Evolutionary conservation across 805 yeast genomes (phyloP).

Genomic region (Cyberlindnera petersonii): DNA sequence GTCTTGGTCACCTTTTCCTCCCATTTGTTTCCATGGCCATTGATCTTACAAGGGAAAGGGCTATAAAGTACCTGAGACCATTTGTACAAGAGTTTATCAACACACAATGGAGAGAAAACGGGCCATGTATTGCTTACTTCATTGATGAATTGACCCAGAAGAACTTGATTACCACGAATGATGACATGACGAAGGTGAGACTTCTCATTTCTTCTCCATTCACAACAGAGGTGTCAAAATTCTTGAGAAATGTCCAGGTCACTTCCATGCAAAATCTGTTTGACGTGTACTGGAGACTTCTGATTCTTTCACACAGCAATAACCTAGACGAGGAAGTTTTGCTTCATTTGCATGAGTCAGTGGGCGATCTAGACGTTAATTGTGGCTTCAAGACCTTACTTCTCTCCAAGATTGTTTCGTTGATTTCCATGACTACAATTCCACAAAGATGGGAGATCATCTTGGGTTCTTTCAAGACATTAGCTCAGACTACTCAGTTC

Average conservation of each 20-base stretch:
- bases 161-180: slow-evolving; percentile 18
- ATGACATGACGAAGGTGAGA: slow-evolving; percentile 13
- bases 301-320: slow-evolving; percentile 37
- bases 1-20: slow-evolving; percentile 36
- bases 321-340: slow-evolving; percentile 23
- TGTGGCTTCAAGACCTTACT: slow-evolving; percentile 17
- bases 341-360: slow-evolving; percentile 1
- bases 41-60: slow-evolving; percentile 40
- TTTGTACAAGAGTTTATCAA: slow-evolving; percentile 48
- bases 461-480: slow-evolving; percentile 14
- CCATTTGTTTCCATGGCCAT: slow-evolving; percentile 45
- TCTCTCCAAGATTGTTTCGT: slow-evolving; percentile 16
- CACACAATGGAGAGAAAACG: slow-evolving; percentile 35
- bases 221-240: slow-evolving; percentile 7
- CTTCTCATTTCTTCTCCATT: slow-evolving; percentile 19
- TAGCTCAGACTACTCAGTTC: slow-evolving; percentile 21
- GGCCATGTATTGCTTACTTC: slow-evolving; percentile 39
- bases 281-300: slow-evolving; percentile 50
- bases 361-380: slow-evolving; percentile 1
- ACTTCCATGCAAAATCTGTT: slow-evolving; percentile 23
- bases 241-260: slow-evolving; percentile 7
- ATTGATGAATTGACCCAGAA: slow-evolving; percentile 34
- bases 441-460: slow-evolving; percentile 7
- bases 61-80: slow-evolving; percentile 39
- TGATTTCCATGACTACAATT: slow-evolving; percentile 10